Evolutionary conservation across 2,329 filamentous ascomycete genomes (phyloP), one percentile per base, ranked within the genome.

Genomic region (Cordyceps cateniannulata): DNA sequence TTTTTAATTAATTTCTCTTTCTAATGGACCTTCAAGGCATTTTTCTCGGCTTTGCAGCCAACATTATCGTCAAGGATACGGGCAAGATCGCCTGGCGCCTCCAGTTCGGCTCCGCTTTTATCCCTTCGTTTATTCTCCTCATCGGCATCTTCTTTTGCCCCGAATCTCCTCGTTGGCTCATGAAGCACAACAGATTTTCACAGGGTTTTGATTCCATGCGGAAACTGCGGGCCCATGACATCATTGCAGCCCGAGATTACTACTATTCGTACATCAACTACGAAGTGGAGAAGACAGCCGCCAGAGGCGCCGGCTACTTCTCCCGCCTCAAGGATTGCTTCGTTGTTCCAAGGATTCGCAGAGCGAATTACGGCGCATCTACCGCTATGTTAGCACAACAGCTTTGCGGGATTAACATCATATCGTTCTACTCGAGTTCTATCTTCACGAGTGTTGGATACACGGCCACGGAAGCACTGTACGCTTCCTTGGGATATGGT

Each of bases 371-470:
- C 50, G 90, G 89, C 32, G 88, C 89, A 1, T 88, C 86, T 62
- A 86, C 85, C 1, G 89, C 93, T 65, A 95, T 95, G 90, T 82
- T 88, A 68, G 85, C 84, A 0, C 86, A 89, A 71, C 85, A 88
- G 71, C 85, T 87, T 79, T 86, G 83, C 67, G 66, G 67, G 3
- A 67, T 68, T 48, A 68, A 68, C 62, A 68, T 89, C 65, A 86
- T 90, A 59, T 84, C 86, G 0, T 90, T 90, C 71, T 90, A 90
- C 72, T 85, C 81, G 1, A 85, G 83, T 0, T 85, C 83, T 9
- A 77, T 84, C 35, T 85, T 84, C 69, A 65, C 70, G 20, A 69
- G 85, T 1, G 81, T 84, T 10, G 84, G 84, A 12, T 81, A 82
- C 52, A 70, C 62, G 38, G 71, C 76, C 0, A 81, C 79, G 56